Base-by-base conservation (phyloP, 768 basidiomycete genomes). In the Pisolithus tinctorius region DNA sequence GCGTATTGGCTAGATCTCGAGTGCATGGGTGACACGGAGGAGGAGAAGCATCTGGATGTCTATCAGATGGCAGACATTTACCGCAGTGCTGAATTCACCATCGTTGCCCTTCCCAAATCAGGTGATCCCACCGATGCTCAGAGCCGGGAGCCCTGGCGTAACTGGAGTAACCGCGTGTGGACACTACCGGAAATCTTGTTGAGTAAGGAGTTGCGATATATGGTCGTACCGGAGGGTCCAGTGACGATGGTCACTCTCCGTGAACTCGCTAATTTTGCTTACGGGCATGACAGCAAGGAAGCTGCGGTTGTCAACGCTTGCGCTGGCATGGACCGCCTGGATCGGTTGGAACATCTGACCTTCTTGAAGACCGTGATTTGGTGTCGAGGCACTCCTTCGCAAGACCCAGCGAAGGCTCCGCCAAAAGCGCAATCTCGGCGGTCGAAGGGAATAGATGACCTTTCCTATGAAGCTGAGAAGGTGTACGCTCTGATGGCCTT, bases 401-500 rank as follows among this genome's bases (percentile, higher is more conserved):
- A 51, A 34, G 47, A 40, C 16, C 31, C 42, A 17, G 45, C 37
- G n/a, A 16, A 38, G 20, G 20, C 42, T 23, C 41, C 49, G 4
- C 39, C 31, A 7, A 30, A 4, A 6, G 6, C 44, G 0, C 45
- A 16, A 14, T 17, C 44, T 34, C 5, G 47, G 27, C 37, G 20
- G 13, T 13, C 17, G 13, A 37, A 48, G 47, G 31, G 14, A 17
- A 42, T 17, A 31, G 20, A 39, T 13, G 36, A 41, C 8, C 48
- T 45, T 23, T 45, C 56, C 4, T 60, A 60, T 25, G 40, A 49
- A 29, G 59, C 59, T 13, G 53, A 58, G 34, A 51, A 49, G 11
- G 59, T 60, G 1, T 60, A 60, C 11, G 59, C 59, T 4, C 43
- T 60, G 29, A 60, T 60, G 59, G 59, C 56, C 9, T 60, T 60